phyloP scores from a whole-genome alignment of 305 asterid species.

The Fraxinus ornus region DNA sequence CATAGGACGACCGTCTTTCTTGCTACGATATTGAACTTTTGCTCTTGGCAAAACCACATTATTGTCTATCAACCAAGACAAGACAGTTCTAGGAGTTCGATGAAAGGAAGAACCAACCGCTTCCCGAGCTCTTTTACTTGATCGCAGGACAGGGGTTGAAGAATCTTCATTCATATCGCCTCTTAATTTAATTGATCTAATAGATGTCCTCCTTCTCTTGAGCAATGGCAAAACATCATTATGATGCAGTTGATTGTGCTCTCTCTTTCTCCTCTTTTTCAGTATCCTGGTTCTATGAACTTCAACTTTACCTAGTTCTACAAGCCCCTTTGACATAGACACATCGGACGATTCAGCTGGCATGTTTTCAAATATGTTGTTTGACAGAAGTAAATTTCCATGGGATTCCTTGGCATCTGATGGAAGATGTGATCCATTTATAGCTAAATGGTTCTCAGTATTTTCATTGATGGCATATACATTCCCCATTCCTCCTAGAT shows the following conservation, averaged over 20 bases:
- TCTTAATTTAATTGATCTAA: constrained; percentile 23
- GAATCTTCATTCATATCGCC: constrained; percentile 31
- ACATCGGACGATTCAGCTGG: constrained; percentile 20
- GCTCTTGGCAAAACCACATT: constrained; percentile 56
- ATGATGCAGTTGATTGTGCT: constrained; percentile 15
- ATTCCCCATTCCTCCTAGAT: constrained; percentile 13
- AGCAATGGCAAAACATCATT: constrained; percentile 26
- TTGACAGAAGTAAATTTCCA: constrained; percentile 13
- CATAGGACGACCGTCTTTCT: constrained; percentile 27
- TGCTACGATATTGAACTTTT: constrained; percentile 54
- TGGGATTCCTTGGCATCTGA: constrained; percentile 26
- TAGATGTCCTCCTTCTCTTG: constrained; percentile 38
- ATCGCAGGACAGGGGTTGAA: constrained; percentile 34
- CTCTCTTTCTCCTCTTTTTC: constrained; percentile 38
- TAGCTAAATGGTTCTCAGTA: constrained; percentile 20
- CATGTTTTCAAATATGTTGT: constrained; percentile 18
- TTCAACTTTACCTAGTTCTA: constrained; percentile 27
- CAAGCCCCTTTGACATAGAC: constrained; percentile 27
- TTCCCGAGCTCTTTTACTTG: constrained; percentile 54
- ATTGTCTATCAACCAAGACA: constrained; percentile 79
- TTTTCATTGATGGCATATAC: constrained; percentile 15
- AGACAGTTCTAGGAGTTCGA: constrained; percentile 54
- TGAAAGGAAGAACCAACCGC: constrained; percentile 42
- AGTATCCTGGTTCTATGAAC: constrained; percentile 20
- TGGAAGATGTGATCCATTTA: constrained; percentile 31